Base-by-base conservation (phyloP, 2,329 filamentous ascomycete genomes). In the Penicillium concentricum region DNA sequence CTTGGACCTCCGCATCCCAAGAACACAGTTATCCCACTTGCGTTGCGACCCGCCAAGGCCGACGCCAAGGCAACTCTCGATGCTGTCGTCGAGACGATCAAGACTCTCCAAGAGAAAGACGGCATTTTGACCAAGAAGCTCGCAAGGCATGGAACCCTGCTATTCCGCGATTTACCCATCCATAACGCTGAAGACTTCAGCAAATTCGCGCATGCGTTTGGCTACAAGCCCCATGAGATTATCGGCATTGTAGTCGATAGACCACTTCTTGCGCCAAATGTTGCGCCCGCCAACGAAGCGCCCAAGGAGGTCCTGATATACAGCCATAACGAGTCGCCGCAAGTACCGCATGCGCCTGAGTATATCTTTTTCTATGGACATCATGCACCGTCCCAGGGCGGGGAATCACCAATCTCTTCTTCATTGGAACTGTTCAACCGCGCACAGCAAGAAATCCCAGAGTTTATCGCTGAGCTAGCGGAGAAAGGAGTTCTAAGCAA, bases 321-420 rank as follows among this genome's bases (percentile, higher is more conserved):
- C 63, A 81, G 74, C 60, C 80, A 82, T 66, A 82, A 82, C 57
- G 80, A 82, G 59, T 81, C 77, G 0, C 77, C 78, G 0, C 79
- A 81, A 58, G 79, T 81, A 0, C 80, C 80, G 1, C 80, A 82
- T 56, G 78, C 79, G 0, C 79, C 80, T 0, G 79, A 78, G 57
- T 82, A 82, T 56, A 77, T 82, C 47, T 80, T 82, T 63, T 81
- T 81, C 69, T 81, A 81, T 45, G 66, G 70, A 1, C 74, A 81
- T 55, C 68, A 65, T 6, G 76, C 70, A 0, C 74, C 77, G 0
- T 44, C 37, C 0, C 67, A 62, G 20, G 72, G 74, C 1, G 73
- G 74, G 6, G 78, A 81, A 59, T 77, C 76, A 0, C 78, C 79
- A 1, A 78, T 81, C n/a, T 78, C 77, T 0, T 81, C 79, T 0